Percentiles rank a stretch among this genome's conserved stretches.
These are phyloP conservation scores for Candida pseudoviswanathii DNA, from an alignment of 1,139 yeast genomes.

Conservation along the genomic window DNA sequence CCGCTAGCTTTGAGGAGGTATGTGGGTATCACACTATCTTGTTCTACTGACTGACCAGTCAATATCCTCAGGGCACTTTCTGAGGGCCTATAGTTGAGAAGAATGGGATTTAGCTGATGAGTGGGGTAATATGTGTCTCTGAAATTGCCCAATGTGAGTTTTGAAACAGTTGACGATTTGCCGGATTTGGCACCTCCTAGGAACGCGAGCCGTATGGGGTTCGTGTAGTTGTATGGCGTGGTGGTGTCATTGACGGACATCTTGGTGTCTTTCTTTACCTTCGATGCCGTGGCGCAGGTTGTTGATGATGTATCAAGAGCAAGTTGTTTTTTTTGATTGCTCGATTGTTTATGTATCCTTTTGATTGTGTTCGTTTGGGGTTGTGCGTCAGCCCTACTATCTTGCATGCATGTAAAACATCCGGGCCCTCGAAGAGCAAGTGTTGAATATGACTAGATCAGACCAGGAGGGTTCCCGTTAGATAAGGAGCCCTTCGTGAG, in stretches of 20 bases:
- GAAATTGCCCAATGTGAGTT: conserved; percentile 49
- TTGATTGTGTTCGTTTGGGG: too few species aligned
- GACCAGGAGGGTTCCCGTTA: too few species aligned
- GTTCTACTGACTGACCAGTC: not conserved
- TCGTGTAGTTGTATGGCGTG: conserved; percentile 26
- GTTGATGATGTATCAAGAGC: not conserved
- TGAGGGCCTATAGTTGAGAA: conserved; percentile 55
- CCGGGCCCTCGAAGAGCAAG: too few species aligned
- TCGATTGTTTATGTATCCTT: too few species aligned
- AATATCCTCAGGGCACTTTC: conserved; percentile 10
- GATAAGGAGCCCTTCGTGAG: too few species aligned
- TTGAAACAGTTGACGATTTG: conserved; percentile 54
- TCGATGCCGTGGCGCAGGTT: not conserved
- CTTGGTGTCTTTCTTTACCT: not conserved
- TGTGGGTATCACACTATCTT: conserved; percentile 14
- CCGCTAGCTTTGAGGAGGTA: not conserved
- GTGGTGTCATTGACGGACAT: conserved; percentile 3
- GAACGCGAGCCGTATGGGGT: conserved; percentile 57
- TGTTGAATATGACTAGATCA: not conserved
- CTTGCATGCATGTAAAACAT: not conserved
- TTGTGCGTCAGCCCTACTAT: not conserved
- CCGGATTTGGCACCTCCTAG: conserved; percentile 59
- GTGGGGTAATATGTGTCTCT: conserved; percentile 72
- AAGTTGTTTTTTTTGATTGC: too few species aligned
- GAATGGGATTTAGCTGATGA: conserved; percentile 50